These are phyloP conservation scores for Thielaviopsis musarum DNA, from an alignment of 2,329 filamentous ascomycete species.

Conservation along the genomic window DNA sequence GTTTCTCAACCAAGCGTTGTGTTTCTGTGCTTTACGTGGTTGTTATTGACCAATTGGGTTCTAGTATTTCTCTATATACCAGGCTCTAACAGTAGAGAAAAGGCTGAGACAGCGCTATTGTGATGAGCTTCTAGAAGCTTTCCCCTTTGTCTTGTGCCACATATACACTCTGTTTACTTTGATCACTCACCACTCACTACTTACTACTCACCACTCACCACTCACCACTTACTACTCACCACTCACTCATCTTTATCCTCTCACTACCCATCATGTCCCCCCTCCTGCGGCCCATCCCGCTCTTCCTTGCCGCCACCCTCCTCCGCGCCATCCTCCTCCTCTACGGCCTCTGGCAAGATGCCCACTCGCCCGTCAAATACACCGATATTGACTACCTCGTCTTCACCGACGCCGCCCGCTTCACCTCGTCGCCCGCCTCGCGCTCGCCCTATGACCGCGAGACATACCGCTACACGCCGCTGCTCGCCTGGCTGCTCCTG, in stretches of 20 bases:
- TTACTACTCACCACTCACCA: neutral
- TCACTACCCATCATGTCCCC: slow-evolving; percentile 5
- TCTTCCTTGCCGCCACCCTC: slow-evolving; percentile 40
- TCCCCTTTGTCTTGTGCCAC: neutral
- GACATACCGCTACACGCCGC: slow-evolving; percentile 91
- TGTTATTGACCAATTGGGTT: no score
- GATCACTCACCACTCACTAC: neutral
- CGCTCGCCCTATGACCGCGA: slow-evolving; percentile 72
- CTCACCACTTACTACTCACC: neutral
- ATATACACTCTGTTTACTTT: neutral
- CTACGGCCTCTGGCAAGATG: slow-evolving; percentile 87
- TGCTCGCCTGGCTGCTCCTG: slow-evolving; percentile 79
- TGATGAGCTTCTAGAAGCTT: neutral
- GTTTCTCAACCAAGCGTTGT: no score
- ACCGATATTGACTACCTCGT: slow-evolving; percentile 98
- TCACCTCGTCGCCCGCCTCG: slow-evolving; percentile 28
- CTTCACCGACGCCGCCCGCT: slow-evolving; percentile 87
- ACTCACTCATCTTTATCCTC: neutral
- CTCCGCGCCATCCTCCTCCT: slow-evolving; percentile 60
- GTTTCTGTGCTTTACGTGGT: no score
- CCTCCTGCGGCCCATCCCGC: slow-evolving; percentile 15
- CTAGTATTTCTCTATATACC: no score
- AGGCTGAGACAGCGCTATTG: neutral
- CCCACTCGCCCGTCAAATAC: slow-evolving; percentile 83
- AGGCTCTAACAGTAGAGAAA: no score